phyloP scores from a whole-genome alignment of 306 rosid genomes.

The Lathyrus aphaca region DNA sequence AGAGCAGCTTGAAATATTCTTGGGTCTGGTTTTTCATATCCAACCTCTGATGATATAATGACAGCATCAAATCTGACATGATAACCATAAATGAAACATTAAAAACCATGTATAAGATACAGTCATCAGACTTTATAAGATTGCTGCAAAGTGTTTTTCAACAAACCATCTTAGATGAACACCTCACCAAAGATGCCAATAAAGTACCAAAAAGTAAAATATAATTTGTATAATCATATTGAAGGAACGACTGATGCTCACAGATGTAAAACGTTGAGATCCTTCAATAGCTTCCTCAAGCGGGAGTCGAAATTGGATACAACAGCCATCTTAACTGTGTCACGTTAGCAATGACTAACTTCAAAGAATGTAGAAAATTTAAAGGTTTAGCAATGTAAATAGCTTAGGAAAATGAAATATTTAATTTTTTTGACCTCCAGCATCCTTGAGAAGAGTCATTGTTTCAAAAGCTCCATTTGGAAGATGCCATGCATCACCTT shows the following conservation, averaged over 20 bases:
- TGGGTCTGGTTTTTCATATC: constrained; percentile 91
- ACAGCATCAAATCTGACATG: constrained; percentile 78
- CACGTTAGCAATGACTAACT: constrained; percentile 47
- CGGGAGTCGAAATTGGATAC: constrained; percentile 93
- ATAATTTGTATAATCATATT: constrained; percentile 6
- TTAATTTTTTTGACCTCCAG: constrained; percentile 67
- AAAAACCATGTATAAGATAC: constrained; percentile 10
- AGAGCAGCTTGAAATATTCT: constrained; percentile 84
- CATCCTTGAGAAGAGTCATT: constrained; percentile 74
- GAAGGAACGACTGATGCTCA: constrained; percentile 48
- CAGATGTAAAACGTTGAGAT: constrained; percentile 81
- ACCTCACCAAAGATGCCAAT: constrained; percentile 7
- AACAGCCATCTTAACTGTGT: constrained; percentile 89
- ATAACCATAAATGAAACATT: constrained; percentile 25
- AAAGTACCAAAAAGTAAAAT: not conserved
- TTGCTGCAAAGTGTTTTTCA: constrained; percentile 8
- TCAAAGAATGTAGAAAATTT: constrained; percentile 23
- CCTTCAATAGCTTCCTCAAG: constrained; percentile 86
- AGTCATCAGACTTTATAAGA: constrained; percentile 12
- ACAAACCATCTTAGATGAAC: constrained; percentile 13
- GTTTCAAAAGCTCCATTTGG: constrained; percentile 83
- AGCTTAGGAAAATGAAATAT: constrained; percentile 25
- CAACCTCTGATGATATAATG: constrained; percentile 87
- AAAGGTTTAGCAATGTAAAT: constrained; percentile 24
- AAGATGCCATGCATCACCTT: constrained; percentile 87